A percentile compares a stretch with the other conserved stretches of the same genome.
These are phyloP conservation scores for Wickerhamia fluorescens DNA, from an alignment of 805 yeast species.

Conservation along the genomic window DNA sequence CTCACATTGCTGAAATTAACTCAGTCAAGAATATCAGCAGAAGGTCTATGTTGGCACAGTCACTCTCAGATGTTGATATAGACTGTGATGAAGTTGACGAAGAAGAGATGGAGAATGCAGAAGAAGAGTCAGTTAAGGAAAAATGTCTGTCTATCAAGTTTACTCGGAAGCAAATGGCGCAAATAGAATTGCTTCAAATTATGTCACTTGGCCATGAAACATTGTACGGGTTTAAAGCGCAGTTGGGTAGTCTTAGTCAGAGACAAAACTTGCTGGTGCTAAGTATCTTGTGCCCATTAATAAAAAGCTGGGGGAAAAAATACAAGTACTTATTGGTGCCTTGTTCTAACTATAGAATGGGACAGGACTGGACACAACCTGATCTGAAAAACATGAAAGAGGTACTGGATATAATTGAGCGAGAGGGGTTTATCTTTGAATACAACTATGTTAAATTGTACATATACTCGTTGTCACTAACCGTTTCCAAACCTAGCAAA, in stretches of 20 bases:
- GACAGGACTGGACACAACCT: slow-evolving; percentile 17
- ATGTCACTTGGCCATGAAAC: slow-evolving; percentile 80
- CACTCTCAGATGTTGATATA: slow-evolving; percentile 59
- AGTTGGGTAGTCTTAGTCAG: slow-evolving; percentile 43
- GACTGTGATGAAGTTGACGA: slow-evolving; percentile 37
- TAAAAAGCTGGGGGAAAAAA: slow-evolving; percentile 70
- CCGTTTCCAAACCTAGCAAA: slow-evolving; percentile 10
- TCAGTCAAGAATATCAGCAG: slow-evolving; percentile 78
- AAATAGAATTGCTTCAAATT: slow-evolving; percentile 70
- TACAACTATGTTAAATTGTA: slow-evolving; percentile 79
- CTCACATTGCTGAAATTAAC: slow-evolving; percentile 78
- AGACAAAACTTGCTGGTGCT: slow-evolving; percentile 66
- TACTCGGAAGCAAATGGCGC: slow-evolving; percentile 62
- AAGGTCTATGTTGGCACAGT: slow-evolving; percentile 68
- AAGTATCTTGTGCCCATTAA: slow-evolving; percentile 65
- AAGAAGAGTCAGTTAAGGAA: slow-evolving; percentile 26
- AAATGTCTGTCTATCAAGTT: slow-evolving; percentile 39
- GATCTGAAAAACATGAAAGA: slow-evolving; percentile 33
- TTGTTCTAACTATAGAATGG: slow-evolving; percentile 18
- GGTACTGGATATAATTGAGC: slow-evolving; percentile 41
- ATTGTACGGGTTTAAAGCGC: slow-evolving; percentile 61
- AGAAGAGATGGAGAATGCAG: slow-evolving; percentile 24
- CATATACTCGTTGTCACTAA: slow-evolving; percentile 73
- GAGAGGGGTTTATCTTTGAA: slow-evolving; percentile 72
- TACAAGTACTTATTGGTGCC: slow-evolving; percentile 51